phyloP scores from a whole-genome alignment of 2,329 filamentous ascomycete species.

The Phialemoniopsis sp. region DNA sequence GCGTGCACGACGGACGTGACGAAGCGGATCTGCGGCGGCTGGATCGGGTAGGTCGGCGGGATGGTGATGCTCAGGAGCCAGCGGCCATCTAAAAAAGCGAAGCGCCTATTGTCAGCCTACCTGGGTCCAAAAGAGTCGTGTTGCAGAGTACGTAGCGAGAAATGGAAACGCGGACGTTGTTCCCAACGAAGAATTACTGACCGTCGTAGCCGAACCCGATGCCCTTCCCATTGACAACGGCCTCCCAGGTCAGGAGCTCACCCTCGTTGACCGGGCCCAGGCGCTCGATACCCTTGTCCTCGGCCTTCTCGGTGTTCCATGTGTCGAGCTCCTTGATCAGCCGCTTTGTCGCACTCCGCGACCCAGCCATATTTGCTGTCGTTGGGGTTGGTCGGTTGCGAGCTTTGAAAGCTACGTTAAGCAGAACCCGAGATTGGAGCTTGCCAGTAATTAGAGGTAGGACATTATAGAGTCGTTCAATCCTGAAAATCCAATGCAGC shows the following conservation, averaged over 20 bases:
- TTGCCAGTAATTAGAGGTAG: too few species aligned
- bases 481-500: too few species aligned
- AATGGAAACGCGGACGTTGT: too few species aligned
- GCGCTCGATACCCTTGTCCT: constrained; percentile 53
- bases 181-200: too few species aligned
- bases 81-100: constrained; percentile 51
- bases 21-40: constrained; percentile 76
- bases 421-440: too few species aligned
- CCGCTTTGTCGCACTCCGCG: constrained; percentile 48
- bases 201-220: constrained; percentile 54
- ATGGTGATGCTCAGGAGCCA: constrained; percentile 80
- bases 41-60: constrained; percentile 72
- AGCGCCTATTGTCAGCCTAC: too few species aligned
- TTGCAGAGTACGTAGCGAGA: too few species aligned
- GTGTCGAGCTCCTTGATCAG: constrained; percentile 54
- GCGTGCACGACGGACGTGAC: constrained; percentile 81
- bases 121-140: too few species aligned
- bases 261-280: constrained; percentile 50
- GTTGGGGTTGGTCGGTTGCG: too few species aligned
- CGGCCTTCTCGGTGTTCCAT: constrained; percentile 43
- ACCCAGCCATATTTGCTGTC: constrained; percentile 18
- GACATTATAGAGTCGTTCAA: too few species aligned
- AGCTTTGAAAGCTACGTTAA: too few species aligned
- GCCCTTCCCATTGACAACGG: constrained; percentile 55
- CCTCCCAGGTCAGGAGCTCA: constrained; percentile 55